These are phyloP conservation scores for Arabidopsis arenosa DNA, from an alignment of 345 rosid species.

Conservation along the genomic window DNA sequence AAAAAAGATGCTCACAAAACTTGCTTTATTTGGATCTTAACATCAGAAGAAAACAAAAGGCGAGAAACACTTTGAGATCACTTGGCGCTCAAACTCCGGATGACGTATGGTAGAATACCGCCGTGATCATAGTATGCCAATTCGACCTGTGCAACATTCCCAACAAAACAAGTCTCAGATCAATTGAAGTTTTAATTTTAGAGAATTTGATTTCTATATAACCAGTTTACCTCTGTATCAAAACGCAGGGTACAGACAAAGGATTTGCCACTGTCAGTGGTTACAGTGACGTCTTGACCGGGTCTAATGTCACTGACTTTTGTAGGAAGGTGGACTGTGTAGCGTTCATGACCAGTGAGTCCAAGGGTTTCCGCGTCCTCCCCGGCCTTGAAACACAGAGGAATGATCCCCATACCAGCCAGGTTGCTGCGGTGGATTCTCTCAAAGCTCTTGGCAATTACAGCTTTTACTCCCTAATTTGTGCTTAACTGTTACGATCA, in stretches of 20 bases:
- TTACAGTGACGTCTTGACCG: conserved; percentile 74
- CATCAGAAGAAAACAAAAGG: conserved; percentile 10
- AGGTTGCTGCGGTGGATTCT: conserved; percentile 68
- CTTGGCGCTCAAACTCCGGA: conserved; percentile 57
- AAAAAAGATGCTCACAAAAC: conserved; percentile 29
- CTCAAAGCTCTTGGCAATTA: conserved; percentile 73
- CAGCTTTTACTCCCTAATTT: conserved; percentile 67
- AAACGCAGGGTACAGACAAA: conserved; percentile 75
- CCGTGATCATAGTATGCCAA: conserved; percentile 77
- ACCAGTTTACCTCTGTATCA: conserved; percentile 72
- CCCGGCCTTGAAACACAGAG: conserved; percentile 63
- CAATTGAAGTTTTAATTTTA: conserved; percentile 1
- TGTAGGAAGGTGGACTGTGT: conserved; percentile 62
- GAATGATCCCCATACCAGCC: conserved; percentile 72
- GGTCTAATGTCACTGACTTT: conserved; percentile 75
- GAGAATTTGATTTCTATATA: background rate
- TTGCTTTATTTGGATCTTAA: conserved; percentile 38
- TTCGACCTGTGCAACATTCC: conserved; percentile 60
- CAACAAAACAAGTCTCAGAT: conserved; percentile 22
- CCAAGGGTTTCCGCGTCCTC: conserved; percentile 67
- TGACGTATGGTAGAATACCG: conserved; percentile 75
- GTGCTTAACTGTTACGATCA: conserved; percentile 16
- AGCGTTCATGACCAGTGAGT: conserved; percentile 64
- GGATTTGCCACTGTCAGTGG: conserved; percentile 70
- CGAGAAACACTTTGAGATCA: conserved; percentile 36